These are phyloP conservation scores for Apiospora kogelbergensis DNA, from an alignment of 2,329 filamentous ascomycete species.

Conservation along the genomic window DNA sequence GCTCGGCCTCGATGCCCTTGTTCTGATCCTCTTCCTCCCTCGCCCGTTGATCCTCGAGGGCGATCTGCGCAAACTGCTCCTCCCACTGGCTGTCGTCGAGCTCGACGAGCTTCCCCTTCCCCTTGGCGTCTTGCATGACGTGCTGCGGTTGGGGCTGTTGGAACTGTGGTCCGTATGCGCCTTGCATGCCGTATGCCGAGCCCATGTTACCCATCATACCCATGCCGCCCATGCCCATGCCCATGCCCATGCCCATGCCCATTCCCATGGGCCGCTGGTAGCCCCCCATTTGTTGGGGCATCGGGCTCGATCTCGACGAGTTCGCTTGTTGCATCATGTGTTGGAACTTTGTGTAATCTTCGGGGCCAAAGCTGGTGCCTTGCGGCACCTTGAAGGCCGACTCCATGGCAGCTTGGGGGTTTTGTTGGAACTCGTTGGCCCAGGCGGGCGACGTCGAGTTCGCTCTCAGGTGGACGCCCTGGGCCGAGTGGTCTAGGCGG, in stretches of 20 bases:
- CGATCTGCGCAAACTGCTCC: slow-evolving; percentile 89
- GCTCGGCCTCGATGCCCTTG: slow-evolving; percentile 75
- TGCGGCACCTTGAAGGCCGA: slow-evolving; percentile 62
- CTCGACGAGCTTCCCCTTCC: slow-evolving; percentile 92
- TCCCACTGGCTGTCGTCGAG: slow-evolving; percentile 95
- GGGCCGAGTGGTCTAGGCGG: slow-evolving; percentile 46
- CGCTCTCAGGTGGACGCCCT: slow-evolving; percentile 52
- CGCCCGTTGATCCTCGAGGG: slow-evolving; percentile 60
- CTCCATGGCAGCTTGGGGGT: slow-evolving; percentile 67
- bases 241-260: slow-evolving; percentile 28
- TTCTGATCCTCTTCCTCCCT: slow-evolving; percentile 37
- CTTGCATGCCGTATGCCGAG: slow-evolving; percentile 56
- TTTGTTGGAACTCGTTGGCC: slow-evolving; percentile 50
- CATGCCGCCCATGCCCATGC: slow-evolving; percentile 38
- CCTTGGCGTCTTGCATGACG: slow-evolving; percentile 57
- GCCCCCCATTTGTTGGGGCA: slow-evolving; percentile 54
- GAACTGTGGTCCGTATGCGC: slow-evolving; percentile 50
- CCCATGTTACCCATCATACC: slow-evolving; percentile 45
- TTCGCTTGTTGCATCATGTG: slow-evolving; percentile 63
- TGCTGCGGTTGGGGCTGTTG: slow-evolving; percentile 54
- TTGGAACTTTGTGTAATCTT: slow-evolving; percentile 87
- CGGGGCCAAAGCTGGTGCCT: slow-evolving; percentile 68
- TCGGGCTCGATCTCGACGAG: slow-evolving; percentile 53
- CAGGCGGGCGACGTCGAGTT: slow-evolving; percentile 55
- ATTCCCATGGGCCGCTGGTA: slow-evolving; percentile 39